Percentiles rank a stretch among this genome's conserved stretches.
Conservation (phyloP, 495 filamentous ascomycete species). For the Penicillium manginii region DNA sequence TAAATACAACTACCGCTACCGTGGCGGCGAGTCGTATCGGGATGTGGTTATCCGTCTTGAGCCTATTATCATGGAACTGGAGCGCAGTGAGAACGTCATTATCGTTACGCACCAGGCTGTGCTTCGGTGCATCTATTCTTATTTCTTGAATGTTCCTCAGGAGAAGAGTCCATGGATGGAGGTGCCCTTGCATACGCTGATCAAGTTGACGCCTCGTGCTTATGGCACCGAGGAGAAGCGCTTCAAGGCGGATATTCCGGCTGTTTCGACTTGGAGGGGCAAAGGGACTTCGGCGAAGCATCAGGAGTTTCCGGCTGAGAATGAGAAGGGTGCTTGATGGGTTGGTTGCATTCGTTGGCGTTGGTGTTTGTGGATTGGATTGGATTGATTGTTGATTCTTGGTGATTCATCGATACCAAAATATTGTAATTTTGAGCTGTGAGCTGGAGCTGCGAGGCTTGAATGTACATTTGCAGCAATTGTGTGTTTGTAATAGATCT, state of each 20-base stretch:
- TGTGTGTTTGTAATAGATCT: too few relatives aligned
- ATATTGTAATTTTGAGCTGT: neutral
- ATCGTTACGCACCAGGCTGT: slow-evolving; percentile 98
- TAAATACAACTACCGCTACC: slow-evolving; percentile 99
- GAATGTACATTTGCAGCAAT: neutral
- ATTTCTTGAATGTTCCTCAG: slow-evolving; percentile 96
- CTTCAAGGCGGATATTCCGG: slow-evolving; percentile 86
- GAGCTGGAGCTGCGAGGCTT: neutral
- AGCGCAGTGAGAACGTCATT: slow-evolving; percentile 93
- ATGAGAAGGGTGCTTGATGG: slow-evolving; percentile 18
- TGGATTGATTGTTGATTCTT: neutral
- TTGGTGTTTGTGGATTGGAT: neutral
- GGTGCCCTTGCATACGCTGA: slow-evolving; percentile 90
- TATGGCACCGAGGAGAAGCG: slow-evolving; percentile 88
- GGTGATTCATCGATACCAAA: slow-evolving; percentile 2
- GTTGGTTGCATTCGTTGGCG: neutral
- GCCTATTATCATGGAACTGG: slow-evolving; percentile 99
- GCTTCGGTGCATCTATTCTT: slow-evolving; percentile 94
- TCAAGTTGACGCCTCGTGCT: slow-evolving; percentile 93
- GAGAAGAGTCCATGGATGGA: slow-evolving; percentile 97
- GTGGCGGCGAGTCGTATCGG: slow-evolving; percentile 94
- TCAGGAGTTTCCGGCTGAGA: slow-evolving; percentile 47
- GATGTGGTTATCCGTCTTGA: slow-evolving; percentile 97
- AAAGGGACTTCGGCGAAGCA: slow-evolving; percentile 88
- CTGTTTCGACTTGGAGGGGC: slow-evolving; percentile 90